Evolutionary conservation across 2,329 filamentous ascomycete genomes (phyloP), one percentile per base, ranked within the genome.

Genomic region (Nothophoma quercina): DNA sequence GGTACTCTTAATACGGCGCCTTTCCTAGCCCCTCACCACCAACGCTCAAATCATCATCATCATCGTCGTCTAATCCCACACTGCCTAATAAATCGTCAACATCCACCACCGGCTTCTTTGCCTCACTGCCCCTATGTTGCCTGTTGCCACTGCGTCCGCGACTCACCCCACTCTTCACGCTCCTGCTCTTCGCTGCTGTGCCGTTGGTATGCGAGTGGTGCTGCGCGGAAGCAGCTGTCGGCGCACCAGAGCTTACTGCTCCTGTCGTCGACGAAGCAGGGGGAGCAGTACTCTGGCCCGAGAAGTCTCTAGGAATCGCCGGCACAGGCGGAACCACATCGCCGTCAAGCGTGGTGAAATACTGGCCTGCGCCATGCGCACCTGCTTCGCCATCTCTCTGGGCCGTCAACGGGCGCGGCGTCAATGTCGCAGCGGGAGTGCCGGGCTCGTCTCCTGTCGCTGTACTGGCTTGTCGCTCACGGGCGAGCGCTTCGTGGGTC

Each of bases 1-100:
- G n/a, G n/a, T n/a, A n/a, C n/a, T n/a, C 34, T 35, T 49, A 72
- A 60, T 72, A 73, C 8, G 70, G 70, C 38, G 60, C 68, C 45
- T 47, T 65, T 12, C 60, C 58, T 9, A 63, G 45, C 22, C 57
- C 65, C 16, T 34, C 30, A 1, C 41, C 29, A 3, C 28, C 28
- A 13, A 13, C 19, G n/a, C 22, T 7, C n/a, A 30, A 45, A 18
- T 38, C 50, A 2, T 51, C 67, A 26, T 56, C 65, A 4, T 56
- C 63, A 4, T 56, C 60, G 21, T 64, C 65, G 12, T 59, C 70
- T 38, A 67, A 59, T 25, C 67, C 70, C 57, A 75, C 69, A 40
- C 69, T 73, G 29, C 72, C 66, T 56, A 75, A 60, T 22, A 75
- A 67, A 0, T 62, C 64, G 0, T 53, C 58, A 7, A 75, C 69